Evolutionary conservation across 768 basidiomycete genomes (phyloP).

Genomic region (Agrocybe pediades): DNA sequence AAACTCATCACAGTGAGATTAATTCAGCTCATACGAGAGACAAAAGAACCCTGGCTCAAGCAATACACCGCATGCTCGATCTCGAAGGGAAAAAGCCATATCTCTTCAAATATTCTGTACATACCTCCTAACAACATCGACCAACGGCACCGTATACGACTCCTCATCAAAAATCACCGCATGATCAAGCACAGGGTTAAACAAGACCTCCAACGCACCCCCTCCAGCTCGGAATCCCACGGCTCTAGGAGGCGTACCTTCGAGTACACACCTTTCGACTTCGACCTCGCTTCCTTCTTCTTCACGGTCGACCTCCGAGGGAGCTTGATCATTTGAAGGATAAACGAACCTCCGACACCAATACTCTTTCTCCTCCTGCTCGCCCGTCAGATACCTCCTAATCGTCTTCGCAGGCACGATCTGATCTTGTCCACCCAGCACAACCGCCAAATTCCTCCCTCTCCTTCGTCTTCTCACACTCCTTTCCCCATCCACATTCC

Average conservation of each 20-base stretch:
- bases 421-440: slow-evolving; percentile 41
- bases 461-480: no score
- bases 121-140: slow-evolving; percentile 31
- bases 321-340: background rate
- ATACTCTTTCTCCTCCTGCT: slow-evolving; percentile 18
- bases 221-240: background rate
- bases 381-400: slow-evolving; percentile 35
- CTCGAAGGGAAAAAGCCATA: background rate
- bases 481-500: no score
- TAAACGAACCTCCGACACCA: slow-evolving; percentile 24
- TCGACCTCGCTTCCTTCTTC: background rate
- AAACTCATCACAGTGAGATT: no score
- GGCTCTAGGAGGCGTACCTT: background rate
- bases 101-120: slow-evolving; percentile 2
- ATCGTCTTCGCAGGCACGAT: slow-evolving; percentile 38
- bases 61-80: no score
- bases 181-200: slow-evolving; percentile 39
- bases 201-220: slow-evolving; percentile 34
- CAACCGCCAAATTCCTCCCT: slow-evolving; percentile 31
- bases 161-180: slow-evolving; percentile 40
- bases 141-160: slow-evolving; percentile 26
- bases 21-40: no score
- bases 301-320: slow-evolving; percentile 1
- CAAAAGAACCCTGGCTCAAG: no score
- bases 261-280: background rate